These are phyloP conservation scores for Cordyceps tenuipes DNA, from an alignment of 2,329 filamentous ascomycete genomes.

Conservation along the genomic window DNA sequence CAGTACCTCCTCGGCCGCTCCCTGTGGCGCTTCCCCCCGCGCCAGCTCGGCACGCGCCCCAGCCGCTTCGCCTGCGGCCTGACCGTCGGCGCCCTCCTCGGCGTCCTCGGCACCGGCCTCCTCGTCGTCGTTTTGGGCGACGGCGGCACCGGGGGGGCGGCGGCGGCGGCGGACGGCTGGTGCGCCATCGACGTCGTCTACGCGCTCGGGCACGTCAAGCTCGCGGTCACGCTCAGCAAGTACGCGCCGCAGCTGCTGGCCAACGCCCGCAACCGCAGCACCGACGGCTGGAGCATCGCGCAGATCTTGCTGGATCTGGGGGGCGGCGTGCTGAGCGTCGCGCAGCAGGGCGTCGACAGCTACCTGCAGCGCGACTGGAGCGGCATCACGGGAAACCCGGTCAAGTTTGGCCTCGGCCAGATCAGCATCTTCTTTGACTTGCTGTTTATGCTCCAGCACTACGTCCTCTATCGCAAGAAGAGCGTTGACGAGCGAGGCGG, in stretches of 20 bases:
- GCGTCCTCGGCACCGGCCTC: slow-evolving; percentile 43
- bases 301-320: slow-evolving; percentile 77
- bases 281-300: slow-evolving; percentile 76
- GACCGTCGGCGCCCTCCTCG: slow-evolving; percentile 57
- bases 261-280: slow-evolving; percentile 80
- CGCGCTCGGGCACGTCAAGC: slow-evolving; percentile 78
- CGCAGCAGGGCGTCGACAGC: slow-evolving; percentile 78
- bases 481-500: slow-evolving; percentile 4
- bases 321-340: slow-evolving; percentile 73
- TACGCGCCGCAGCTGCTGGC: slow-evolving; percentile 80
- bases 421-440: slow-evolving; percentile 79
- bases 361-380: slow-evolving; percentile 81
- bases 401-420: slow-evolving; percentile 81
- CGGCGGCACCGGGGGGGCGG: no score
- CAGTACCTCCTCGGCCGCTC: slow-evolving; percentile 59
- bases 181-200: slow-evolving; percentile 56
- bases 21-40: slow-evolving; percentile 61
- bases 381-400: slow-evolving; percentile 81
- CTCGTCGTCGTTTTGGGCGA: no score
- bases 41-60: slow-evolving; percentile 37
- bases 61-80: slow-evolving; percentile 59
- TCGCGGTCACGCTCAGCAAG: slow-evolving; percentile 82
- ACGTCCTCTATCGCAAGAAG: slow-evolving; percentile 56
- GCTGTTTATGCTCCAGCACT: slow-evolving; percentile 85
- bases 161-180: slow-evolving; percentile 43